Evolutionary conservation across 208 protist genomes (phyloP).

Genomic region (Wallacemonas rigidus): DNA sequence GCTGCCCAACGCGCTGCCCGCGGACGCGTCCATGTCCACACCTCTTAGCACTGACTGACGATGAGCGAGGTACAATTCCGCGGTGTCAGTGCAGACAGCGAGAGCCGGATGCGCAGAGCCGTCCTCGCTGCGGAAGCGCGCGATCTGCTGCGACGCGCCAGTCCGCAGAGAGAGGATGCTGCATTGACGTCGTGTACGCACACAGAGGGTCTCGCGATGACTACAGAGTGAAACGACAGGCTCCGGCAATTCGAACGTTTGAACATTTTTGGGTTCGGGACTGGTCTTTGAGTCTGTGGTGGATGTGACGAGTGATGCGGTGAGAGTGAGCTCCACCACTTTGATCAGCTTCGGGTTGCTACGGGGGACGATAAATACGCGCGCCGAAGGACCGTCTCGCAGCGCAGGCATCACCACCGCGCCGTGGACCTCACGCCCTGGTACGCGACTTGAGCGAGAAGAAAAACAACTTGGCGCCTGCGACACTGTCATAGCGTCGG

Average conservation of each 20-base stretch:
- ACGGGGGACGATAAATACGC: conserved; percentile 4
- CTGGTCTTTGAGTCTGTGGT: conserved; percentile 2
- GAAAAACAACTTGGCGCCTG: neutral
- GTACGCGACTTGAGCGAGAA: neutral
- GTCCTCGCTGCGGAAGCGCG: conserved; percentile 34
- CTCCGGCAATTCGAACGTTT: conserved; percentile 52
- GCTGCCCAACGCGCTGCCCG: neutral
- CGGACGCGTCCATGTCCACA: neutral
- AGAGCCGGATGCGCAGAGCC: neutral
- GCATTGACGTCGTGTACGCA: conserved; percentile 70
- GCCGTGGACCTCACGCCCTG: neutral
- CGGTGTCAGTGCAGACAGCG: conserved; percentile 4
- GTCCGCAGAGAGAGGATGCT: conserved; percentile 55
- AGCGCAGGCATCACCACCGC: too few relatives aligned
- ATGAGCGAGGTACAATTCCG: conserved; percentile 10
- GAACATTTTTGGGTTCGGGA: conserved; percentile 11
- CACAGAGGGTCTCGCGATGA: conserved; percentile 50
- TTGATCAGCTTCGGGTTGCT: conserved; percentile 9
- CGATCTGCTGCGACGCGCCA: conserved; percentile 58
- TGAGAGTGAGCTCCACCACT: conserved; percentile 31
- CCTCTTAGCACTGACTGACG: conserved; percentile 6
- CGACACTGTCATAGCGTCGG: neutral
- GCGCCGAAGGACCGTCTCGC: neutral
- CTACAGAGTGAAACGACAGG: conserved; percentile 42
- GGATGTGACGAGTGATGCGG: neutral